Base-by-base conservation (phyloP, 2,329 filamentous ascomycete species). In the Chalara sp. region DNA sequence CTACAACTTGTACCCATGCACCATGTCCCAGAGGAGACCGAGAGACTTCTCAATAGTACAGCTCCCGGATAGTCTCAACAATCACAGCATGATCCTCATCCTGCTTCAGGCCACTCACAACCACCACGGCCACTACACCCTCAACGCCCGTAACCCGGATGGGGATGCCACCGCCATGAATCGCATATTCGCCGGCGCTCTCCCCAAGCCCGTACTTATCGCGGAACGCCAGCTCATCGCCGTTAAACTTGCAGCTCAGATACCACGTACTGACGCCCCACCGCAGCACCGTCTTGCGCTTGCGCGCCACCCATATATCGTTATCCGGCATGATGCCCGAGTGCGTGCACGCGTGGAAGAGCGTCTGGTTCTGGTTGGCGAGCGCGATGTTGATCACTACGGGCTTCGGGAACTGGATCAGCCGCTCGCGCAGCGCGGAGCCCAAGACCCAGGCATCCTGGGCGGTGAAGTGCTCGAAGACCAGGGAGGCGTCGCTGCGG, bases 31-130 rank as follows among this genome's bases (percentile, higher is more conserved):
- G 21, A 21, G 21, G 2, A 21, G 21, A 21, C 21, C 21, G 21
- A 21, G 21, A 21, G 21, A 21, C 21, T 21, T 21, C 21, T 21
- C 21, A 37, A n/a, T 37, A 37, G 35, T 37, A 37, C 35, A 62
- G 50, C 35, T 63, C 59, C 29, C 51, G 52, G 43, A 65, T 64
- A 43, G 62, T 61, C 53, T 90, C 84, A 1, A 87, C 77, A 61
- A 92, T 81, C 37, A 90, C 79, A 6, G 80, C 81, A 67, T 93
- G 88, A 66, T 91, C 87, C 70, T 90, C 79, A 60, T 87, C 75
- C 67, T 90, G 84, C 71, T 83, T 85, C 65, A 92, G 66, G 5
- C 87, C 88, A 62, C 82, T 86, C 1, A 92, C 84, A 13, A 90
- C 81, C 29, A 90, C 81, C 1, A 89, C 83, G 1, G 80, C 87